Conservation (phyloP, 2,329 filamentous ascomycete species). For the Sphaerulina vaccinii region DNA sequence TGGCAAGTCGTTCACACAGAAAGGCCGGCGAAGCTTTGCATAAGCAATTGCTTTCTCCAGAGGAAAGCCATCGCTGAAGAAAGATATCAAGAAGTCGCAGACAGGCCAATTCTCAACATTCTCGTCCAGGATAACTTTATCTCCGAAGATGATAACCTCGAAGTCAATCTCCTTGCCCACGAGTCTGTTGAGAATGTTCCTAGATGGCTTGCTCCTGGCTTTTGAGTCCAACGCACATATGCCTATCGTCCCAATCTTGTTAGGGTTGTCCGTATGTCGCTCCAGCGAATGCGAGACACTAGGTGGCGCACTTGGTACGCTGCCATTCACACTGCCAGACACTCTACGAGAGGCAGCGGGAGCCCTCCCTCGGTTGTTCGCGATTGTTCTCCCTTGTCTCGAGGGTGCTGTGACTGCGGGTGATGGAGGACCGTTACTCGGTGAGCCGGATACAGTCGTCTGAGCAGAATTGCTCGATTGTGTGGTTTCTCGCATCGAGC, state of each 20-base stretch:
- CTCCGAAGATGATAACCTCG: constrained; percentile 95
- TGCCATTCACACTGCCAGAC: constrained; percentile 46
- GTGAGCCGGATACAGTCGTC: constrained; percentile 78
- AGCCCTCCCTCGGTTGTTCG: constrained; percentile 41
- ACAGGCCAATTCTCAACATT: constrained; percentile 94
- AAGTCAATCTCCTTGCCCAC: constrained; percentile 91
- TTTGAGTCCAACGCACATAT: constrained; percentile 95
- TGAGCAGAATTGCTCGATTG: constrained; percentile 36
- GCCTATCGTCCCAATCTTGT: constrained; percentile 68
- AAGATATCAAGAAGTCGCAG: constrained; percentile 94
- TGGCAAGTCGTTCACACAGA: constrained; percentile 94
- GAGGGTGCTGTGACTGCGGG: constrained; percentile 21
- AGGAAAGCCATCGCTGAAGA: constrained; percentile 97
- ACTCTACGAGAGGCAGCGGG: constrained; percentile 67
- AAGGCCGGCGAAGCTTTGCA: constrained; percentile 86
- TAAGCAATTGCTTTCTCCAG: constrained; percentile 97
- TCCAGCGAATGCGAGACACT: constrained; percentile 79
- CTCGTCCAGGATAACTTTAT: constrained; percentile 98
- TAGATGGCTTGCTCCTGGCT: constrained; percentile 91
- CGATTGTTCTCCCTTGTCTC: constrained; percentile 27
- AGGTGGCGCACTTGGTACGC: constrained; percentile 58
- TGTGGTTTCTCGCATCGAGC: constrained; percentile 38
- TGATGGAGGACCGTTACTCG: constrained; percentile 69
- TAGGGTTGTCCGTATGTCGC: constrained; percentile 54
- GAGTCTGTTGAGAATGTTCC: constrained; percentile 90